Base-by-base conservation (phyloP, 495 filamentous ascomycete genomes). In the Lophiostoma macrostomum region DNA sequence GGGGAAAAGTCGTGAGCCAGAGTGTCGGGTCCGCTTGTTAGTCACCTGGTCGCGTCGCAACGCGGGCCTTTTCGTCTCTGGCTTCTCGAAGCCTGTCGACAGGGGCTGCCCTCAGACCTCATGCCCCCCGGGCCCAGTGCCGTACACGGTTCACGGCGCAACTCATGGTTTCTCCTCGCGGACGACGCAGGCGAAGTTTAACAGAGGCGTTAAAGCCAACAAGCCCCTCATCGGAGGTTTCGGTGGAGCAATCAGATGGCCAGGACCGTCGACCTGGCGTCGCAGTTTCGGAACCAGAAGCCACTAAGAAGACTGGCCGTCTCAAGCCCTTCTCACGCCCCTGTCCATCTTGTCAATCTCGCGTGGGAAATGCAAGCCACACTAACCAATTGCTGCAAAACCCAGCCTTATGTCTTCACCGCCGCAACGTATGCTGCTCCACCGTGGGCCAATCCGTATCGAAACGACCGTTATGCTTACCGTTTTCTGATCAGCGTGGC, bases 341-440 rank as follows among this genome's bases (percentile, higher is more conserved):
- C 54, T 58, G 54, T 45, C 18, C 49, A 58, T 58, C 53, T 18
- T 39, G 49, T 58, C 44, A 31, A 63, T 63, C 60, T 63, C 60
- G 54, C 60, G 60, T 63, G 60, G 60, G 38, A 58, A 49, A 44
- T 63, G 60, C 60, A 63, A 55, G 53, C 59, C 48, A 54, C 47
- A 29, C 54, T 55, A 46, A 43, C 60, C 54, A 58, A 57, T 63
- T 41, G 54, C 37, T 41, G 53, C 40, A 19, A 0, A 34, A 5
- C 8, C 45, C 59, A 62, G 59, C 59, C 59, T 58, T 63, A 58
- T 25, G 24, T 23, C 51, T 34, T 51, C 58, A 62, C 58, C 58
- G 58, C 58, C 45, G 55, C 55, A 41, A 46, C 42, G 39, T 12
- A 34, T 18, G 32, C 45, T 36, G 45, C 45, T 19, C 27, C 25